Evolutionary conservation across 1,284 basidiomycete genomes (phyloP).

Genomic region (Rhodotorula sp.): DNA sequence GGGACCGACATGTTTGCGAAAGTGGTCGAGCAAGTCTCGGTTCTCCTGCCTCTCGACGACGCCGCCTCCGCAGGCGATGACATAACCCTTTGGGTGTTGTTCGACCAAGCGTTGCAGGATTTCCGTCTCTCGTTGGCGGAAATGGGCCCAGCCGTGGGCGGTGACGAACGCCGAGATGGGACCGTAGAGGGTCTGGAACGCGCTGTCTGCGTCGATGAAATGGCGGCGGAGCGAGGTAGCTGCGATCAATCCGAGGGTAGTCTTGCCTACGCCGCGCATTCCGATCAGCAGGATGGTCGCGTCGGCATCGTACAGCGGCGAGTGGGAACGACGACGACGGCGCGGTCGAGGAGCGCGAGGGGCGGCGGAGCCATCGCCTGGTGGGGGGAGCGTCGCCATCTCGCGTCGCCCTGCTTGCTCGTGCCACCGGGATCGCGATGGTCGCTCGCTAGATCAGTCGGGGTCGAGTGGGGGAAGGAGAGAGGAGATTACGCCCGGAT

Average conservation of each 20-base stretch:
- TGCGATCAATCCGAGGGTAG: constrained; percentile 42
- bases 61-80: constrained; percentile 89
- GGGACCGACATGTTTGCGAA: constrained; percentile 66
- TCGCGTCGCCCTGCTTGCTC: no score
- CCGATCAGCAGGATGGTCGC: constrained; percentile 35
- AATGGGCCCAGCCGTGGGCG: constrained; percentile 70
- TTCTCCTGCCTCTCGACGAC: constrained; percentile 82
- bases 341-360: background rate
- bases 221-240: constrained; percentile 41
- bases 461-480: no score
- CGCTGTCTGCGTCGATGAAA: constrained; percentile 40
- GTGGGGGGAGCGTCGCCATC: no score
- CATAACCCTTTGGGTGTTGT: constrained; percentile 56
- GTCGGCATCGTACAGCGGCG: constrained; percentile 28
- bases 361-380: background rate
- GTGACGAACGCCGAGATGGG: constrained; percentile 26
- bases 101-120: constrained; percentile 47
- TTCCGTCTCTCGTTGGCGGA: constrained; percentile 56
- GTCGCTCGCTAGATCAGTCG: no score
- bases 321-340: background rate
- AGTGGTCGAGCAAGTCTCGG: constrained; percentile 51
- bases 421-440: no score
- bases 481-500: no score
- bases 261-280: constrained; percentile 43
- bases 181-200: constrained; percentile 36